Evolutionary conservation across 371 early-diverging fungal species (phyloP).

Genomic region (Batrachochytrium dendrobatidis): DNA sequence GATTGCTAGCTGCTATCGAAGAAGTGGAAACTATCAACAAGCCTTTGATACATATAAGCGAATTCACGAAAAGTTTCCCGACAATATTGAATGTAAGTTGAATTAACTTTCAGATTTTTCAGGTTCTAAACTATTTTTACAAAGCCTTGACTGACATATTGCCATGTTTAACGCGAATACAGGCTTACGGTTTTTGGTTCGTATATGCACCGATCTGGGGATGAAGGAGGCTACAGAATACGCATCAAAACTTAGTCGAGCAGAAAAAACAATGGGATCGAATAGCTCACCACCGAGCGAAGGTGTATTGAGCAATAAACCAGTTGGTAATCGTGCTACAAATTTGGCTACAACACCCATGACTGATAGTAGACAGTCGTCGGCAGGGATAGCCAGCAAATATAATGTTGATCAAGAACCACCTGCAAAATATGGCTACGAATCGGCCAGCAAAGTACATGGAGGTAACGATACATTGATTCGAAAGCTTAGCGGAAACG

Average conservation of each 20-base stretch:
- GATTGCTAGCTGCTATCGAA: slow-evolving; percentile 42
- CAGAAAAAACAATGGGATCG: slow-evolving; percentile 17
- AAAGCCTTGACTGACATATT: too few relatives aligned
- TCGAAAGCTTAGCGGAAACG: too few relatives aligned
- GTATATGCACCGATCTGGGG: slow-evolving; percentile 48
- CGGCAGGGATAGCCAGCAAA: neutral
- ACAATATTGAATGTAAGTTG: slow-evolving; percentile 42
- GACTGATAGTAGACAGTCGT: neutral
- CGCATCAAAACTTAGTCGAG: slow-evolving; percentile 26
- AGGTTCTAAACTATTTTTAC: too few relatives aligned
- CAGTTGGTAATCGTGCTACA: neutral
- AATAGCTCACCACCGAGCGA: neutral
- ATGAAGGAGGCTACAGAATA: slow-evolving; percentile 44
- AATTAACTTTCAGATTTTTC: neutral
- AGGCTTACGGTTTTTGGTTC: slow-evolving; percentile 47
- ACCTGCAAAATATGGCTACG: neutral
- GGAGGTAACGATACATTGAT: too few relatives aligned
- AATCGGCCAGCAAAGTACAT: neutral
- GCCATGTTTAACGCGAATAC: too few relatives aligned
- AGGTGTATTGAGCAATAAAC: neutral
- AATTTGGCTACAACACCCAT: neutral
- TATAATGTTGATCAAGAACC: neutral
- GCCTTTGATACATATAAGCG: slow-evolving; percentile 41
- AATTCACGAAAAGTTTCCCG: slow-evolving; percentile 42
- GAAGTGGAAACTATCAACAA: slow-evolving; percentile 43